Conservation (phyloP, 148 eudicot species). For the Spergularia bocconei region DNA sequence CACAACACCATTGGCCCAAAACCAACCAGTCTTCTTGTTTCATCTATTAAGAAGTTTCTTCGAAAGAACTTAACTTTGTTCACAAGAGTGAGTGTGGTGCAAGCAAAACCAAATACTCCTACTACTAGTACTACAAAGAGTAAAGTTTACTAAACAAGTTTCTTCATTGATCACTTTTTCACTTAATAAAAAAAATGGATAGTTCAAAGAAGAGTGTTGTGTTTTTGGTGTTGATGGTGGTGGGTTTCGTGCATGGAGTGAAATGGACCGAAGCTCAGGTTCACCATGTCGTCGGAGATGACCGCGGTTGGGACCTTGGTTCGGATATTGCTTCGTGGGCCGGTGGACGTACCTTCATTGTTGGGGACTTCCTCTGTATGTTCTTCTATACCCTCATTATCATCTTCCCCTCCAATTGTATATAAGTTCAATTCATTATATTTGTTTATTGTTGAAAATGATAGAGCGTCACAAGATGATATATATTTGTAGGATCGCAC, state of each 20-base stretch:
- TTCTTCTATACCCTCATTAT: not conserved
- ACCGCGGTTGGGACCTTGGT: constrained; percentile 56
- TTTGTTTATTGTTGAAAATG: not conserved
- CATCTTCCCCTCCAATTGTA: no score
- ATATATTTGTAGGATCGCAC: not conserved
- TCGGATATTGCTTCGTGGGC: constrained; percentile 56
- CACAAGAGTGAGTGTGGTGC: not conserved
- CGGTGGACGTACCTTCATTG: constrained; percentile 44
- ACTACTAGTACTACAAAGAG: no score
- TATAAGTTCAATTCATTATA: no score
- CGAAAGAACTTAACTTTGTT: constrained; percentile 10
- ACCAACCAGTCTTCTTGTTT: no score
- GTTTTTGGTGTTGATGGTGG: not conserved
- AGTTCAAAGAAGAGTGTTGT: not conserved
- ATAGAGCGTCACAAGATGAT: not conserved
- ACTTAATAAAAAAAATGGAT: constrained; percentile 5
- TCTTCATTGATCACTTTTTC: not conserved
- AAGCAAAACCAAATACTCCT: constrained; percentile 1
- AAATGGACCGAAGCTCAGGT: constrained; percentile 32
- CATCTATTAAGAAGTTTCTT: constrained; percentile 7
- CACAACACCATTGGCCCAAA: not conserved
- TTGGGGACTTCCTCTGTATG: constrained; percentile 75
- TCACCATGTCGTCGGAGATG: constrained; percentile 66
- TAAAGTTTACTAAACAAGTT: not conserved
- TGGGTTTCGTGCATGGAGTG: constrained; percentile 22